Base-by-base conservation (phyloP, 768 basidiomycete genomes). In the Boletus huronensis region DNA sequence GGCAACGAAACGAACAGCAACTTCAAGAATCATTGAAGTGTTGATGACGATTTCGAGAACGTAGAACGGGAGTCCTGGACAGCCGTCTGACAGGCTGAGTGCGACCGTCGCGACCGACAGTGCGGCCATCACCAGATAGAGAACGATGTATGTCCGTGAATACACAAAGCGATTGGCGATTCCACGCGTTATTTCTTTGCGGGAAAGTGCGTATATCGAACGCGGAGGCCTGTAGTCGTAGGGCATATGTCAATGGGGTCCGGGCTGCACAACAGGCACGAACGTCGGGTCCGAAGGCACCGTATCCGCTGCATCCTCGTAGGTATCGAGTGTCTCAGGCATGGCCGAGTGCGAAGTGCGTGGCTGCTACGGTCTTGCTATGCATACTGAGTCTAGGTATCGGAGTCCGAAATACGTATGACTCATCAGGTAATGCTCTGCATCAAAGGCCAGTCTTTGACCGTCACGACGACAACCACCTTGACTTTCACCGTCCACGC, bases 131-230 rank as follows among this genome's bases (percentile, higher is more conserved):
- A 73, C 83, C 31, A 96, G 83, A 72, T 96, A 96, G 48, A 96
- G 82, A 55, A 90, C 77, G 47, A 95, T 92, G 67, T 96, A 96
- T 40, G 82, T 82, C 58, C 87, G 79, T 35, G 91, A 93, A 70
- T 94, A 90, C 34, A 94, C 86, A 67, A 94, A 92, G 52, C 91
- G 82, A 70, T 93, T 95, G 26, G 93, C 93, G 53, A 96, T 81
- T 16, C 92, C 93, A 52, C 80, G 83, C 5, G 87, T 81, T 60
- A 92, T 90, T 72, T 96, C 93, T 46, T 82, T 78, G 52, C 89
- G 84, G 26, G 90, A 86, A 58, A 95, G 82, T 26, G 89, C 79
- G 70, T 95, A 91, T 68, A 91, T 93, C 32, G 93, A 93, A 47
- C 87, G 85, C 42, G 82, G 80, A 59, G 85, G 77, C 62, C 89